Evolutionary conservation across 805 yeast genomes (phyloP).

Genomic region (Saccharomycopsis sp.): DNA sequence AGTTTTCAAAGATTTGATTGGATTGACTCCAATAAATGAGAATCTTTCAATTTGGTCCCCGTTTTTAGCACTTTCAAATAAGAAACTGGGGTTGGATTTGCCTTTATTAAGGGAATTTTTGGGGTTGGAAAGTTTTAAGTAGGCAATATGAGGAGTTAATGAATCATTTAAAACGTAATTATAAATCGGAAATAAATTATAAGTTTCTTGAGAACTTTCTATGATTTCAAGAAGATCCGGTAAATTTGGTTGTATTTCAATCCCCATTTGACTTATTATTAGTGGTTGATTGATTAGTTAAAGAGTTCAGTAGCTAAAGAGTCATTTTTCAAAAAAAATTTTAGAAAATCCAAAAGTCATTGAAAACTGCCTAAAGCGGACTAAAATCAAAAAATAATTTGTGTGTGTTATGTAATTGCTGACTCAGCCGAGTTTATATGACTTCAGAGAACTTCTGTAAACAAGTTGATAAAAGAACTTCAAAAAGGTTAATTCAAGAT

Average conservation of each 20-base stretch:
- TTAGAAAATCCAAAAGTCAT: too few relatives aligned
- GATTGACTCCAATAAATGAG: conserved; percentile 83
- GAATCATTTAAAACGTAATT: conserved; percentile 65
- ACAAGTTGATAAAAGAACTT: too few relatives aligned
- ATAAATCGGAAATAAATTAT: conserved; percentile 76
- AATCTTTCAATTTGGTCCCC: conserved; percentile 86
- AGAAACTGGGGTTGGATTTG: conserved; percentile 44
- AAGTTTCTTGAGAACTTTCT: conserved; percentile 19
- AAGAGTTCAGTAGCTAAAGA: too few relatives aligned
- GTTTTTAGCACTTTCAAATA: conserved; percentile 80
- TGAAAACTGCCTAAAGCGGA: too few relatives aligned
- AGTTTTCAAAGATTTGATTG: conserved; percentile 72
- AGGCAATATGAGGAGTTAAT: conserved; percentile 84
- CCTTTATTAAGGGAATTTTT: conserved; percentile 37
- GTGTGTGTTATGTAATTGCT: too few relatives aligned
- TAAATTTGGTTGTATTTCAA: conserved; percentile 27
- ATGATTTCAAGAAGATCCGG: conserved; percentile 25
- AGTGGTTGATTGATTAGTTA: background rate
- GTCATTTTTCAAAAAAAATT: too few relatives aligned
- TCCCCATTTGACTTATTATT: background rate
- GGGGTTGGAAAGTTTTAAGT: conserved; percentile 69
- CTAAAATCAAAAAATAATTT: too few relatives aligned
- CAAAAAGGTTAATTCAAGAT: too few relatives aligned
- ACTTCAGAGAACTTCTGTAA: too few relatives aligned
- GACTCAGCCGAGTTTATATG: too few relatives aligned